Percentiles rank a stretch among this genome's conserved stretches.
phyloP scores from a whole-genome alignment of 1,139 yeast species.

The Nakaseomyces nivariensis region DNA sequence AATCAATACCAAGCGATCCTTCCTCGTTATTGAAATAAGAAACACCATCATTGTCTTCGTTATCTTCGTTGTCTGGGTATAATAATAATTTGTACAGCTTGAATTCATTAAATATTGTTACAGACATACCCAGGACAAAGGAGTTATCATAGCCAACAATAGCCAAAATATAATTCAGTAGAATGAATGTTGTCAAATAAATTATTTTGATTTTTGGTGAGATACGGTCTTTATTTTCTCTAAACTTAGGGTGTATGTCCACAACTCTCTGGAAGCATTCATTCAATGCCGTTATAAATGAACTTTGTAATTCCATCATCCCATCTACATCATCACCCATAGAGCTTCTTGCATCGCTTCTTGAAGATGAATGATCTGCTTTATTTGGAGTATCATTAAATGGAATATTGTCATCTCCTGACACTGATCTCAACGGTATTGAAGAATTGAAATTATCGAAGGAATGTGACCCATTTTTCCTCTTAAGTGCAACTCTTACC shows the following conservation, averaged over 20 bases:
- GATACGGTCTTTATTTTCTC: slow-evolving; percentile 26
- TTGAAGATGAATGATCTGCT: background rate
- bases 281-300: slow-evolving; percentile 25
- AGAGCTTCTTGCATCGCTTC: slow-evolving; percentile 10
- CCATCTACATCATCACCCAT: slow-evolving; percentile 30
- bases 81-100: slow-evolving; percentile 36
- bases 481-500: slow-evolving; percentile 33
- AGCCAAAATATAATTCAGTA: slow-evolving; percentile 47
- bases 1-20: background rate
- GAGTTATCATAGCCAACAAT: slow-evolving; percentile 51
- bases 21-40: background rate
- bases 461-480: slow-evolving; percentile 10
- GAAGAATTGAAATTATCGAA: slow-evolving; percentile 10
- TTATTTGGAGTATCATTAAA: slow-evolving; percentile 2
- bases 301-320: slow-evolving; percentile 16
- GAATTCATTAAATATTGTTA: slow-evolving; percentile 51
- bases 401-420: slow-evolving; percentile 4
- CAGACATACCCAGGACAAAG: slow-evolving; percentile 43
- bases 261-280: slow-evolving; percentile 37
- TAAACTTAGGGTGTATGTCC: slow-evolving; percentile 37
- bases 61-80: slow-evolving; percentile 24
- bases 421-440: slow-evolving; percentile 1
- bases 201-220: slow-evolving; percentile 33
- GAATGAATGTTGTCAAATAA: slow-evolving; percentile 39
- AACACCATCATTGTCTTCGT: slow-evolving; percentile 17